Conservation (phyloP, 495 filamentous ascomycete species). For the Penicillium maclennaniae region DNA sequence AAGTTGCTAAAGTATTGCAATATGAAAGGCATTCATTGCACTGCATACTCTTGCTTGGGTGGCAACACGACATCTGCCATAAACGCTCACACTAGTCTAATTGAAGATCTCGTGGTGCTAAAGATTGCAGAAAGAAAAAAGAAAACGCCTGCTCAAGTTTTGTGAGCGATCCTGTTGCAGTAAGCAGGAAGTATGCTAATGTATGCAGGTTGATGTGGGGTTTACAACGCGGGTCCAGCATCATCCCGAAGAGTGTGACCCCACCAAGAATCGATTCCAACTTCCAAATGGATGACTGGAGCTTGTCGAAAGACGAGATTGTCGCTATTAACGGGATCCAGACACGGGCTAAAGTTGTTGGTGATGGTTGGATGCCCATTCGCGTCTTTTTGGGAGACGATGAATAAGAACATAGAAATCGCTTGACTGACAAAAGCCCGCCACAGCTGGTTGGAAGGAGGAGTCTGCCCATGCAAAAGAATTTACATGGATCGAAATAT, state of each 20-base stretch:
- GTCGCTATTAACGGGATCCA: conserved; percentile 34
- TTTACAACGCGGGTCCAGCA: conserved; percentile 46
- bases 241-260: conserved; percentile 49
- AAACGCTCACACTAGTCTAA: conserved; percentile 32
- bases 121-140: not conserved
- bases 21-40: conserved; percentile 50
- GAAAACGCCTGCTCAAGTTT: not conserved
- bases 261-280: conserved; percentile 43
- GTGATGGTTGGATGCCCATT: conserved; percentile 62
- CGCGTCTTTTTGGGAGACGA: conserved; percentile 84
- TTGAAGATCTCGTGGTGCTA: conserved; percentile 29
- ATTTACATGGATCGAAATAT: not conserved
- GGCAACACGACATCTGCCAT: conserved; percentile 33
- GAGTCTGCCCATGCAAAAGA: not conserved
- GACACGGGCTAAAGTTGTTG: conserved; percentile 68
- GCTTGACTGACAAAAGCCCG: too few relatives aligned
- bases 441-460: too few relatives aligned
- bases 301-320: not conserved
- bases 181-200: conserved; percentile 28
- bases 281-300: conserved; percentile 15
- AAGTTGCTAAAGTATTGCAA: conserved; percentile 45
- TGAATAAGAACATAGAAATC: not conserved
- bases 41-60: conserved; percentile 58
- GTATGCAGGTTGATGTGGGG: conserved; percentile 42
- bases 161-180: not conserved